Evolutionary conservation across 2,329 filamentous ascomycete genomes (phyloP).

Genomic region (Aureobasidium zeae): DNA sequence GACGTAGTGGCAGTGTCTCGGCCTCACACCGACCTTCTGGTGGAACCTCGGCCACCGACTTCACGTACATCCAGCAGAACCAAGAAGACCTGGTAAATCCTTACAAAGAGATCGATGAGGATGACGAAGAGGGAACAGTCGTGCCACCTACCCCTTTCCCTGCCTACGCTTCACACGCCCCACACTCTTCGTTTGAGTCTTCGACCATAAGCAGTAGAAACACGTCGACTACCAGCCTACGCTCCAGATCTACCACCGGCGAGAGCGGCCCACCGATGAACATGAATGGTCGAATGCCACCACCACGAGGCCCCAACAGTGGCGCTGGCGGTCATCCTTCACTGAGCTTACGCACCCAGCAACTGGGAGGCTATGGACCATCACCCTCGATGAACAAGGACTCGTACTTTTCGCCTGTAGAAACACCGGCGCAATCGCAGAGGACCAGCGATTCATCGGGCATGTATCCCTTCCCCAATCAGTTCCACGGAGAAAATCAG

Average conservation of each 20-base stretch:
- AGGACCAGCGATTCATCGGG: constrained; percentile 61
- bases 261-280: constrained; percentile 51
- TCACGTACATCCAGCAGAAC: constrained; percentile 67
- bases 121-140: constrained; percentile 33
- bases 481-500: constrained; percentile 62
- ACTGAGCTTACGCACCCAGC: constrained; percentile 61
- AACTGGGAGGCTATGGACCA: constrained; percentile 36
- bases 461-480: constrained; percentile 72
- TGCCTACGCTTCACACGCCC: constrained; percentile 29
- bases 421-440: constrained; percentile 68
- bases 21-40: constrained; percentile 28
- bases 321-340: constrained; percentile 35
- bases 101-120: constrained; percentile 54
- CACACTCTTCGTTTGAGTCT: constrained; percentile 40
- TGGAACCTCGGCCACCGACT: constrained; percentile 58
- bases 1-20: constrained; percentile 7
- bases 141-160: constrained; percentile 18
- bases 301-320: constrained; percentile 63
- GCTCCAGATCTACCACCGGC: constrained; percentile 65
- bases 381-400: constrained; percentile 58
- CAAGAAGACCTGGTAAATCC: constrained; percentile 66
- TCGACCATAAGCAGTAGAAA: constrained; percentile 47
- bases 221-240: constrained; percentile 63
- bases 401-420: constrained; percentile 88
- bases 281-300: constrained; percentile 34